A percentile compares a stretch with the other conserved stretches of the same genome.
Conservation (phyloP, 2,329 filamentous ascomycete genomes). For the Aspergillus clavatus region DNA sequence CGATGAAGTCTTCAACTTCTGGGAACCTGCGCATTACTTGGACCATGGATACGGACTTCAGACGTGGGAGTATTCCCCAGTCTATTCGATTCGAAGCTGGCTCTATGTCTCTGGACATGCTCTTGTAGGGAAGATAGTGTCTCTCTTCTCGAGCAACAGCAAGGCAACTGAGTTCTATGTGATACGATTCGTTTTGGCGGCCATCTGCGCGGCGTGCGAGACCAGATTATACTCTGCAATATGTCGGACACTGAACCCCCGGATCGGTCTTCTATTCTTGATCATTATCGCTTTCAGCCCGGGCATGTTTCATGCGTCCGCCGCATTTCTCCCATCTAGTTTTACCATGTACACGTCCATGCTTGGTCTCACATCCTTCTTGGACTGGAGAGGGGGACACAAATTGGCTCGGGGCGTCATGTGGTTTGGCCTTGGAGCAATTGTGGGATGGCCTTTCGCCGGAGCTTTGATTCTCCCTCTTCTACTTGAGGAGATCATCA, state of each 20-base stretch:
- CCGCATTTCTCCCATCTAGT: conserved; percentile 83
- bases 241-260: conserved; percentile 69
- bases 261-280: conserved; percentile 81
- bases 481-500: conserved; percentile 67
- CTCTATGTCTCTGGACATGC: conserved; percentile 80
- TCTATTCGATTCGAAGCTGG: conserved; percentile 94
- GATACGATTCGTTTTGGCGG: conserved; percentile 68
- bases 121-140: conserved; percentile 60
- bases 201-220: conserved; percentile 75
- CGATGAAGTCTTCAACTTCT: conserved; percentile 98
- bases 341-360: conserved; percentile 95
- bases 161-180: conserved; percentile 75
- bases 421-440: conserved; percentile 81
- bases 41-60: conserved; percentile 88
- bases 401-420: conserved; percentile 79
- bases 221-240: conserved; percentile 75
- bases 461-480: conserved; percentile 77
- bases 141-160: conserved; percentile 47
- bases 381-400: conserved; percentile 78
- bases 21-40: conserved; percentile 94
- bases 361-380: conserved; percentile 79
- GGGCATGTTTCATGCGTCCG: conserved; percentile 88
- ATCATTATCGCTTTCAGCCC: conserved; percentile 72
- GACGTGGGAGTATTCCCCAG: conserved; percentile 97
- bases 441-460: conserved; percentile 93